These are phyloP conservation scores for Kwoniella sp. DNA, from an alignment of 768 basidiomycete genomes.

Conservation along the genomic window DNA sequence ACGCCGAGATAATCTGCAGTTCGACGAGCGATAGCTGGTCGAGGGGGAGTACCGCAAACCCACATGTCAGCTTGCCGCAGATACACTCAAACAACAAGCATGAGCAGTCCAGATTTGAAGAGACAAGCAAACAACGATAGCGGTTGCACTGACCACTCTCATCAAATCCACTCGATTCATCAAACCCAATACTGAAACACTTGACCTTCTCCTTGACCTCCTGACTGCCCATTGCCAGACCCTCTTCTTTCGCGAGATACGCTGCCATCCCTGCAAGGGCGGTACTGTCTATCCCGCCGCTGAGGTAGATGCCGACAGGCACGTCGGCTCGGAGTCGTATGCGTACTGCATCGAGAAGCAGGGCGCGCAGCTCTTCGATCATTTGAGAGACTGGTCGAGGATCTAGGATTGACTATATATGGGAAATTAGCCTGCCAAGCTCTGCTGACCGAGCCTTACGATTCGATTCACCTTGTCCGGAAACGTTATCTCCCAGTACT, in stretches of 20 bases:
- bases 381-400: constrained; percentile 45
- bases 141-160: constrained; percentile 16
- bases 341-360: constrained; percentile 39
- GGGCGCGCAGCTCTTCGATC: constrained; percentile 32
- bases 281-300: constrained; percentile 49
- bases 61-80: too few species aligned
- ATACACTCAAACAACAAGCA: too few species aligned
- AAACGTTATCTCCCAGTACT: constrained; percentile 41
- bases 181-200: constrained; percentile 46
- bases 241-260: constrained; percentile 33
- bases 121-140: too few species aligned
- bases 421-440: constrained; percentile 26
- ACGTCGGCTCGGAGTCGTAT: constrained; percentile 48
- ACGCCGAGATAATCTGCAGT: constrained; percentile 47
- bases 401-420: constrained; percentile 14
- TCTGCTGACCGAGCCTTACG: background rate
- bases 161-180: constrained; percentile 28
- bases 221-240: constrained; percentile 37
- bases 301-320: constrained; percentile 49
- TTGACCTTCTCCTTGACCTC: constrained; percentile 24
- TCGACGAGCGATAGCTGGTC: constrained; percentile 35
- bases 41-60: background rate
- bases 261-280: constrained; percentile 46
- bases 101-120: too few species aligned
- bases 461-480: constrained; percentile 25